Base-by-base conservation (phyloP, 2,329 filamentous ascomycete genomes). In the Fusarium sp. region DNA sequence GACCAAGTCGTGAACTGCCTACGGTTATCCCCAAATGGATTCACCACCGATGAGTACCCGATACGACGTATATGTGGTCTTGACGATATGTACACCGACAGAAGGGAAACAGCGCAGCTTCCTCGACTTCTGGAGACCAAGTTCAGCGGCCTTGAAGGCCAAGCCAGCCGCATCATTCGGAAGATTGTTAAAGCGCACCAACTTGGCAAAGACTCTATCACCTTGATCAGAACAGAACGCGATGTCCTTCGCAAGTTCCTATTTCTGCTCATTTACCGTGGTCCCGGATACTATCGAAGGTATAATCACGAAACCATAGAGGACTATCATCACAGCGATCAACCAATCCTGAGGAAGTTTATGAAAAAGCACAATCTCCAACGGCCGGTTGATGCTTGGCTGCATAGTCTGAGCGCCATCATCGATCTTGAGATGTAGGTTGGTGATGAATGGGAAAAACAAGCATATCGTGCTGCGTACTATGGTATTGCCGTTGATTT, bases 41-140 rank as follows among this genome's bases (percentile, higher is more conserved):
- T 23, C 0, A 10, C 13, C 13, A 0, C 26, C 18, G 12, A 42
- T 4, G 46, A 57, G 7, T 7, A 4, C 11, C 4, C 46, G 8
- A 2, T 33, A 6, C 4, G 6, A n/a, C 47, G 11, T 2, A n/a
- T 54, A 4, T 57, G 54, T 21, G 28, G 54, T 1, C 8, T 28
- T 1, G 2, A 28, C 2, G 37, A 54, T 18, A 57, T 57, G 21
- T 54, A 57, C n/a, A 57, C 28, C 1, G n/a, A 42, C 6, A 21
- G 37, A 6, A 18, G 24, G 12, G 4, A 7, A 0, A 3, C 8
- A 0, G 33, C 13, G 21, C 5, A 5, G 0, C 6, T 24, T 9
- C 35, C 54, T 23, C 28, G 21, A 0, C 13, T 33, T 1, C 9
- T 53, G 1, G 54, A 57, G 9, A 1, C 0, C 0, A 23, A 35